Percentiles rank a stretch among this genome's conserved stretches.
phyloP scores from a whole-genome alignment of 148 eudicot species.

The Camellia granthamiana region DNA sequence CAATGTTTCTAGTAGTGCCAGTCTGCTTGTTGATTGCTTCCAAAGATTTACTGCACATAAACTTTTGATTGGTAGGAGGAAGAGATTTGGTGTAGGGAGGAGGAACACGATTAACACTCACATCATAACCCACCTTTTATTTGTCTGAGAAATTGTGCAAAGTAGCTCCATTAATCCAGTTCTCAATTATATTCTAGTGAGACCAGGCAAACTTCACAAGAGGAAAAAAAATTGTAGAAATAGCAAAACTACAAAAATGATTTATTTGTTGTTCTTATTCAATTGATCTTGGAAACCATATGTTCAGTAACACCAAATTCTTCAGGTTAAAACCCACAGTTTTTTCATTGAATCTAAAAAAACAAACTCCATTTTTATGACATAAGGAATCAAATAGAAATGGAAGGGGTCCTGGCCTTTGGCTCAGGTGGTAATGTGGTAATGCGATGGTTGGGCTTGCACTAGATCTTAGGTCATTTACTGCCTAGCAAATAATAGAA shows the following conservation, averaged over 20 bases:
- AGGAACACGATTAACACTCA: conserved; percentile 26
- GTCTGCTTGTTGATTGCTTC: conserved; percentile 33
- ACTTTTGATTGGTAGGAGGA: conserved; percentile 54
- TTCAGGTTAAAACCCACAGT: background rate
- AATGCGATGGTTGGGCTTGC: no score
- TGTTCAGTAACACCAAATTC: background rate
- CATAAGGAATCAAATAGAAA: background rate
- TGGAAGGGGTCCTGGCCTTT: no score
- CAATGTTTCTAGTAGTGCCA: background rate
- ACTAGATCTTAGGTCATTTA: no score
- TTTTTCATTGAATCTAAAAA: background rate
- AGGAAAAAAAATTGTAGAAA: background rate
- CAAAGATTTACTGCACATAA: conserved; percentile 29
- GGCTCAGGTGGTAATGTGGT: no score
- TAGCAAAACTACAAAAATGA: background rate
- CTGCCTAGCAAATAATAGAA: no score
- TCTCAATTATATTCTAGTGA: conserved; percentile 6
- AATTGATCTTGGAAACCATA: no score
- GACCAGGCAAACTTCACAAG: background rate
- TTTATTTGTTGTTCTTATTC: background rate
- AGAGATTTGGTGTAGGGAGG: conserved; percentile 31
- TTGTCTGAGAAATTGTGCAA: conserved; percentile 40
- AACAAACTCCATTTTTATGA: background rate
- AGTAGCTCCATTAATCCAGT: background rate
- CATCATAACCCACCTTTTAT: conserved; percentile 25